A percentile compares a stretch with the other conserved stretches of the same genome.
Evolutionary conservation across 1,284 basidiomycete genomes (phyloP).

Genomic region (Heimioporus retisporus): DNA sequence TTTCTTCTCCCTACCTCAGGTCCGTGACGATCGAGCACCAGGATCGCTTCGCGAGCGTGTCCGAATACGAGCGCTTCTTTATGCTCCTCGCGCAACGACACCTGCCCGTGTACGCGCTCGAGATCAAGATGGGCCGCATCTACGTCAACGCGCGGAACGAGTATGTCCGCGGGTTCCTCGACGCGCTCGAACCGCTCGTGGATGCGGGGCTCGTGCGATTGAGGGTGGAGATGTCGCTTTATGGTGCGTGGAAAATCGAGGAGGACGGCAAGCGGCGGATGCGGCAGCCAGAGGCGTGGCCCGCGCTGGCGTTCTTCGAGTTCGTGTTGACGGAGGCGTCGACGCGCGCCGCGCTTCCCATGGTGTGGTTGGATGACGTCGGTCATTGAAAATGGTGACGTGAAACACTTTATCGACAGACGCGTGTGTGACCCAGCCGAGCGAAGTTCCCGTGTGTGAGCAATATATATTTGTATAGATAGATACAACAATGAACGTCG

Average conservation of each 20-base stretch:
- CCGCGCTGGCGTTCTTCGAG: not conserved
- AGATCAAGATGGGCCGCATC: not conserved
- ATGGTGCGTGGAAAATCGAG: slow-evolving; percentile 1
- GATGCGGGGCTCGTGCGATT: not conserved
- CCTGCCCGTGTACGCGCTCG: not conserved
- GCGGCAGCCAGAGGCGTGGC: not conserved
- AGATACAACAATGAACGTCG: no score
- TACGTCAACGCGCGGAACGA: not conserved
- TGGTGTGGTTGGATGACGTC: not conserved
- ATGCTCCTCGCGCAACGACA: not conserved
- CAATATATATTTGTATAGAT: no score
- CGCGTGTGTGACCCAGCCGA: no score
- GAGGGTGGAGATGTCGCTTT: not conserved
- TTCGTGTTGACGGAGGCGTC: not conserved
- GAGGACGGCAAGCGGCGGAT: slow-evolving; percentile 1
- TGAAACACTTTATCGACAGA: not conserved
- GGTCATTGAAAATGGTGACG: not conserved
- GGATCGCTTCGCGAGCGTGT: not conserved
- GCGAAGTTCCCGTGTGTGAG: no score
- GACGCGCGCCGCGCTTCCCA: not conserved
- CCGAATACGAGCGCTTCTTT: not conserved
- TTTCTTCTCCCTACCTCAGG: not conserved
- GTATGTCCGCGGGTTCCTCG: not conserved
- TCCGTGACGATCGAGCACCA: not conserved
- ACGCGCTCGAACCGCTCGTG: not conserved